Conservation (phyloP, 768 basidiomycete genomes). For the Collybia sordida region DNA sequence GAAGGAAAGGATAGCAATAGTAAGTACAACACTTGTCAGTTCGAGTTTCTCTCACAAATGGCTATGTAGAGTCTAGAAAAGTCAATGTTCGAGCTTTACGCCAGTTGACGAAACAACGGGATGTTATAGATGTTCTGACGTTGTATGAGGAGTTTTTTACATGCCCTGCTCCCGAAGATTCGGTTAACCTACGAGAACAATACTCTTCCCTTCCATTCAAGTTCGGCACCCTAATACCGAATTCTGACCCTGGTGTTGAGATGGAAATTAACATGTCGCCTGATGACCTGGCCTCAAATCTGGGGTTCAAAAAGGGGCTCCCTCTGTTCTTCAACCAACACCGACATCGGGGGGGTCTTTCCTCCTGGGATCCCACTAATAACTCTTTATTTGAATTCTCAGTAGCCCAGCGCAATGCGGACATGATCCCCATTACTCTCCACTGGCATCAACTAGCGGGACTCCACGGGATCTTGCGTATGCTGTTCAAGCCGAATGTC, state of each 20-base stretch:
- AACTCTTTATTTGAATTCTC: background rate
- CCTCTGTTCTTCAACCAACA: slow-evolving; percentile 12
- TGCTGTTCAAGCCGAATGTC: slow-evolving; percentile 6
- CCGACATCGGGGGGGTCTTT: slow-evolving; percentile 3
- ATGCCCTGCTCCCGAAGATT: background rate
- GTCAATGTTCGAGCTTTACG: background rate
- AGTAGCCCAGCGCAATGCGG: background rate
- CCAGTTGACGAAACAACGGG: slow-evolving; percentile 15
- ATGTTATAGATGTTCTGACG: slow-evolving; percentile 11
- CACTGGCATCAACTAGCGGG: slow-evolving; percentile 29
- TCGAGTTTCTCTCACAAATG: too few species aligned
- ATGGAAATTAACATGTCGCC: slow-evolving; percentile 12
- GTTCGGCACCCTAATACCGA: background rate
- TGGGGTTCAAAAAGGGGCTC: slow-evolving; percentile 6
- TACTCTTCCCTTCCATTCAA: background rate
- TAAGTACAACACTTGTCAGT: too few species aligned
- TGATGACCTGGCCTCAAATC: slow-evolving; percentile 1
- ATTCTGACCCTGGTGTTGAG: slow-evolving; percentile 20
- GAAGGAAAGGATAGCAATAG: too few species aligned
- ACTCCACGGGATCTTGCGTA: slow-evolving; percentile 17
- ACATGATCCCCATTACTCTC: background rate
- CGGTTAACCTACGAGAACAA: slow-evolving; percentile 1
- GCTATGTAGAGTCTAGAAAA: background rate
- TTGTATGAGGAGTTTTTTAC: slow-evolving; percentile 19
- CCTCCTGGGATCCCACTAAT: slow-evolving; percentile 8